phyloP scores from a whole-genome alignment of 352 stramenopile species.

The Pythium dissotocum region DNA sequence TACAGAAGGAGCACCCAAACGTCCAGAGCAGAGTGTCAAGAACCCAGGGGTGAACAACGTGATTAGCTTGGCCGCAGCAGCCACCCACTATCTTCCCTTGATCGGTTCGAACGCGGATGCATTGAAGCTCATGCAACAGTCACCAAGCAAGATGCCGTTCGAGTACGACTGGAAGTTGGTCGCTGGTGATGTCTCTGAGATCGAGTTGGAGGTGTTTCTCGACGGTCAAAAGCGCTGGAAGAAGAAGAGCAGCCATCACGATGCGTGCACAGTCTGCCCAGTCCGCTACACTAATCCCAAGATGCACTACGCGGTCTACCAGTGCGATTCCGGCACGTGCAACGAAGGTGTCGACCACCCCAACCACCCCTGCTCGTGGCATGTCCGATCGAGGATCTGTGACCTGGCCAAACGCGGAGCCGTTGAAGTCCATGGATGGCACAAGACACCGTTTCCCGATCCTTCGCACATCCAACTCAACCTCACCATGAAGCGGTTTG shows the following conservation, averaged over 20 bases:
- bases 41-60: no score
- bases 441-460: not conserved
- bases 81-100: no score
- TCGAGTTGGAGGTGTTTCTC: conserved; percentile 16
- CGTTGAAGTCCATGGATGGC: not conserved
- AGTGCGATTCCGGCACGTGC: conserved; percentile 6
- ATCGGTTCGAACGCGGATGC: no score
- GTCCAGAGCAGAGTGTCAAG: no score
- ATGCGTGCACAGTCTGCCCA: conserved; percentile 3
- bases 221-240: conserved; percentile 6
- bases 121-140: no score
- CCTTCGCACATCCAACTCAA: not conserved
- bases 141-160: not conserved
- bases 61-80: no score
- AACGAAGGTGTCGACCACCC: not conserved
- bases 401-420: conserved; percentile 5
- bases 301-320: conserved; percentile 15
- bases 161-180: not conserved
- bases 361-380: not conserved
- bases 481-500: conserved; percentile 8
- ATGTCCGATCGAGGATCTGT: conserved; percentile 1
- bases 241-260: conserved; percentile 13
- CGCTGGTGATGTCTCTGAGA: not conserved
- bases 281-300: not conserved
- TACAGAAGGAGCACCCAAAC: no score